phyloP scores from a whole-genome alignment of 306 rosid species.

The Medicago arabica region DNA sequence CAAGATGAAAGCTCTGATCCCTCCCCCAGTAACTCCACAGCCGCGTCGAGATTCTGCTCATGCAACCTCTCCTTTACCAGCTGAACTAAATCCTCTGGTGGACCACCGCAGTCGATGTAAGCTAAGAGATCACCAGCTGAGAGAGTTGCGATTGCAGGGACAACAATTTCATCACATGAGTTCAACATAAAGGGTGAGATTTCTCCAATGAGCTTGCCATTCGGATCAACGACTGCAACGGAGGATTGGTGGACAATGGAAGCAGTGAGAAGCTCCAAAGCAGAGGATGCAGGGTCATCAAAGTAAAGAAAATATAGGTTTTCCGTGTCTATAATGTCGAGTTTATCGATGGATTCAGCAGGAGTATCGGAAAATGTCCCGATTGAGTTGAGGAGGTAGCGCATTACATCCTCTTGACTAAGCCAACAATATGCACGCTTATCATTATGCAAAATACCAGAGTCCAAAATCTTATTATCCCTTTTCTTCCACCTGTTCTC shows the following conservation, averaged over 20 bases:
- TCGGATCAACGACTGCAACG: slow-evolving; percentile 65
- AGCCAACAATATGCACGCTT: slow-evolving; percentile 74
- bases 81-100: slow-evolving; percentile 76
- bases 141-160: slow-evolving; percentile 67
- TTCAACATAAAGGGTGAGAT: slow-evolving; percentile 73
- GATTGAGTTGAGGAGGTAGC: slow-evolving; percentile 81
- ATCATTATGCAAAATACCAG: slow-evolving; percentile 46
- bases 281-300: slow-evolving; percentile 70
- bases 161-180: slow-evolving; percentile 58
- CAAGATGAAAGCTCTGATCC: slow-evolving; percentile 53
- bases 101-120: slow-evolving; percentile 69
- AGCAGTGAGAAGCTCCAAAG: slow-evolving; percentile 58
- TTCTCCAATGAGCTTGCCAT: slow-evolving; percentile 67
- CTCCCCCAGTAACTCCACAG: slow-evolving; percentile 68
- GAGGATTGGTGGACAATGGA: slow-evolving; percentile 63
- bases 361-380: slow-evolving; percentile 61
- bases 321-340: slow-evolving; percentile 54
- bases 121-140: slow-evolving; percentile 79
- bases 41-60: slow-evolving; percentile 50
- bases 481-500: slow-evolving; percentile 43
- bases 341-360: slow-evolving; percentile 57
- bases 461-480: slow-evolving; percentile 40
- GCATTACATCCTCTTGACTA: slow-evolving; percentile 83
- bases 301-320: slow-evolving; percentile 56
- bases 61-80: slow-evolving; percentile 65